phyloP scores from a whole-genome alignment of 768 basidiomycete genomes.

The Chalciporus chontae region DNA sequence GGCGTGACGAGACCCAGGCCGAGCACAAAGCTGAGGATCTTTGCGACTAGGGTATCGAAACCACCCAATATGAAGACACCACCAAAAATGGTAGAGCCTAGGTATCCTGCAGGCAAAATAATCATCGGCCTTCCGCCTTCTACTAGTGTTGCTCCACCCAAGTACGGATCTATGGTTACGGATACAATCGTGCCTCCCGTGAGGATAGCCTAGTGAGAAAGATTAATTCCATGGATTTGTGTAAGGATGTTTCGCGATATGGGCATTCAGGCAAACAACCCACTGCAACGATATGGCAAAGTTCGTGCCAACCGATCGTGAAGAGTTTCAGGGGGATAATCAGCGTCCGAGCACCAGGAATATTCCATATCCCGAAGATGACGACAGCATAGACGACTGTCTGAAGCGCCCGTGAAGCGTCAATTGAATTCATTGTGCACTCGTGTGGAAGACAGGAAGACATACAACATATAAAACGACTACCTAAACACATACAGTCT shows the following conservation, averaged over 20 bases:
- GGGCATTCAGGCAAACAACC: slow-evolving; percentile 27
- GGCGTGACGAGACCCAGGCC: slow-evolving; percentile 86
- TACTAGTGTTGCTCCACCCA: slow-evolving; percentile 61
- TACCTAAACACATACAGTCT: slow-evolving; percentile 42
- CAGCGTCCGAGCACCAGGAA: slow-evolving; percentile 71
- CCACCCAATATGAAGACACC: slow-evolving; percentile 81
- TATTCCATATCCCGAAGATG: slow-evolving; percentile 86
- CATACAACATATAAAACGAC: slow-evolving; percentile 75
- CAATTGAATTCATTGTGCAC: slow-evolving; percentile 8
- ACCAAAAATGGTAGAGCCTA: slow-evolving; percentile 79
- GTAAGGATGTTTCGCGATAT: slow-evolving; percentile 6
- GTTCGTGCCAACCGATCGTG: slow-evolving; percentile 86
- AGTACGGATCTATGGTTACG: slow-evolving; percentile 80
- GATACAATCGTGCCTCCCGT: slow-evolving; percentile 76
- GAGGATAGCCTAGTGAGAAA: slow-evolving; percentile 56
- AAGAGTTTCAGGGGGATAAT: slow-evolving; percentile 85
- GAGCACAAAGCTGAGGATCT: slow-evolving; percentile 88
- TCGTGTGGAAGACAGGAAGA: slow-evolving; percentile 33
- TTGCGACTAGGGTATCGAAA: slow-evolving; percentile 87
- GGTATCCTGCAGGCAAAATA: slow-evolving; percentile 76
- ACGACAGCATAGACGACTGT: slow-evolving; percentile 83
- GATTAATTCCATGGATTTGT: not conserved
- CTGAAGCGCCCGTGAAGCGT: slow-evolving; percentile 35
- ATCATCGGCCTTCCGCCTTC: slow-evolving; percentile 71
- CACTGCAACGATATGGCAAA: slow-evolving; percentile 79